These are phyloP conservation scores for Akanthomyces lecanii DNA, from an alignment of 2,329 filamentous ascomycete species.

Conservation along the genomic window DNA sequence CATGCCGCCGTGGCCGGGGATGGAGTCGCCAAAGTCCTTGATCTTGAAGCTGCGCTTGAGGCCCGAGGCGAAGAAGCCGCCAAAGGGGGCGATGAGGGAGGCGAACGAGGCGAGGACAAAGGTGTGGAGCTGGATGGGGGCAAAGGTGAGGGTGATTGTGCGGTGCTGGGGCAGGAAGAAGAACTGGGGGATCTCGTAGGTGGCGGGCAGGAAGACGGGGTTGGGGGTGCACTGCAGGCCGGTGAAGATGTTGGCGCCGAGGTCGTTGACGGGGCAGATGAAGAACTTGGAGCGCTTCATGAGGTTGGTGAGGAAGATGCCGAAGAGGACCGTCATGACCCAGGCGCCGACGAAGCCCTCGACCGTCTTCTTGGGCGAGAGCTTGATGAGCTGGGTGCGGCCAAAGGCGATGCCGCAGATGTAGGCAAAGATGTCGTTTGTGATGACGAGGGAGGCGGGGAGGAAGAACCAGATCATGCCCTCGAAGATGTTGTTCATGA, in stretches of 20 bases:
- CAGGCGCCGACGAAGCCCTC: slow-evolving; percentile 96
- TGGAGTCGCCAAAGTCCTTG: slow-evolving; percentile 98
- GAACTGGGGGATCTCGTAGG: slow-evolving; percentile 68
- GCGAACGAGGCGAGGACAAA: slow-evolving; percentile 88
- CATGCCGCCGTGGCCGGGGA: slow-evolving; percentile 95
- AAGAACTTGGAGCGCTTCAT: slow-evolving; percentile 94
- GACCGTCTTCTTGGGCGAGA: slow-evolving; percentile 98
- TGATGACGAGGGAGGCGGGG: slow-evolving; percentile 90
- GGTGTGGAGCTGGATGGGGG: slow-evolving; percentile 91
- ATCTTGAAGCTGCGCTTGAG: slow-evolving; percentile 99
- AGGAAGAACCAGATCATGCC: slow-evolving; percentile 99
- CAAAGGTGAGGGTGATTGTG: slow-evolving; percentile 65
- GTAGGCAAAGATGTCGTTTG: slow-evolving; percentile 98
- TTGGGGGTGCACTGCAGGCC: slow-evolving; percentile 88
- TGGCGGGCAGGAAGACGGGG: slow-evolving; percentile 79
- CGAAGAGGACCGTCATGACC: slow-evolving; percentile 90
- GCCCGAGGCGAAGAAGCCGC: slow-evolving; percentile 96
- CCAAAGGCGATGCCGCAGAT: slow-evolving; percentile 97
- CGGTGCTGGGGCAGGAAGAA: slow-evolving; percentile 61
- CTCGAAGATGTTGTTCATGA: slow-evolving; percentile 99
- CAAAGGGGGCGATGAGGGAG: slow-evolving; percentile 93
- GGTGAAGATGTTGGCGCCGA: slow-evolving; percentile 88
- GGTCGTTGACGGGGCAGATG: slow-evolving; percentile 94
- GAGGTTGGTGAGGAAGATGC: slow-evolving; percentile 73
- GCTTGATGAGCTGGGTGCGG: slow-evolving; percentile 91